phyloP scores from a whole-genome alignment of 176 grass and related monocot genomes.

The Tillandsia leiboldiana region DNA sequence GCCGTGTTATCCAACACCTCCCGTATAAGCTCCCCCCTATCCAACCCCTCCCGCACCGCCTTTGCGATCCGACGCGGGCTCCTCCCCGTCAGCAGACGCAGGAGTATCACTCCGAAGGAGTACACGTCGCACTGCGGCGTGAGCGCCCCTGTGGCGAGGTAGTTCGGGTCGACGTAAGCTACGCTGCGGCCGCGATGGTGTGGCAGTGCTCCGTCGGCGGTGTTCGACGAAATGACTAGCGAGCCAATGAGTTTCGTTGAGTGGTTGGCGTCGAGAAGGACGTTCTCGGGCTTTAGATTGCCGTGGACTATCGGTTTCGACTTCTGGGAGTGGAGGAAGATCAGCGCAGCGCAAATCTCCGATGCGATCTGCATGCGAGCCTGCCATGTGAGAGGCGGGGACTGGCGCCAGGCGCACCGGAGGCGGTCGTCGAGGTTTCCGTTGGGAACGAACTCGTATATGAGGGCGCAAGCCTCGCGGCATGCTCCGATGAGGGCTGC shows the following conservation, averaged over 20 bases:
- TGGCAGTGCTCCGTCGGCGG: no score
- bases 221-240: background rate
- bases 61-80: constrained; percentile 27
- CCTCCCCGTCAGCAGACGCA: constrained; percentile 41
- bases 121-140: constrained; percentile 36
- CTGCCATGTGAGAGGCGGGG: constrained; percentile 42
- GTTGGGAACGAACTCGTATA: constrained; percentile 37
- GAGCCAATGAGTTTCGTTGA: constrained; percentile 39
- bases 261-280: constrained; percentile 28
- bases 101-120: constrained; percentile 44
- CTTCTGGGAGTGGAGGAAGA: constrained; percentile 41
- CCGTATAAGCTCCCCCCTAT: constrained; percentile 4
- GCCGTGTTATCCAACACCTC: constrained; percentile 36
- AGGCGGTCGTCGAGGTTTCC: constrained; percentile 46
- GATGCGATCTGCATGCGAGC: constrained; percentile 30
- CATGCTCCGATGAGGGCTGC: constrained; percentile 42
- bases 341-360: constrained; percentile 28
- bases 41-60: constrained; percentile 32
- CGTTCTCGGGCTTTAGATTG: constrained; percentile 43
- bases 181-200: no score
- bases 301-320: constrained; percentile 31
- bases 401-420: background rate
- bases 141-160: constrained; percentile 33
- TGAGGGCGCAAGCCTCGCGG: constrained; percentile 35
- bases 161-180: constrained; percentile 30